A percentile compares a stretch with the other conserved stretches of the same genome.
Evolutionary conservation across 2,329 filamentous ascomycete species (phyloP).

Genomic region (Apiospora saccharicola): DNA sequence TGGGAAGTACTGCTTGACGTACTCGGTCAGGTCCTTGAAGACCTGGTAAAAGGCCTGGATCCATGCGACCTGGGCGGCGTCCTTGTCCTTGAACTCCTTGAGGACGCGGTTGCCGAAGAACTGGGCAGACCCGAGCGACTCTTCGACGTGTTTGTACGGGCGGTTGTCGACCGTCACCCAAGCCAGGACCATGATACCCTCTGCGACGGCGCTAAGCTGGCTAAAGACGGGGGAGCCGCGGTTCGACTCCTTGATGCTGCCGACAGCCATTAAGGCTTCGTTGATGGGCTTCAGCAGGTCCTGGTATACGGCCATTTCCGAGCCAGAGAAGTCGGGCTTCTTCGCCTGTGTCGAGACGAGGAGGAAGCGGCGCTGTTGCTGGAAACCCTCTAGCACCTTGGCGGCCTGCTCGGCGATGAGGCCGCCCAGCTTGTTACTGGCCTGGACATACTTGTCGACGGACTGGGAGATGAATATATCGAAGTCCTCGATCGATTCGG

Average conservation of each 20-base stretch:
- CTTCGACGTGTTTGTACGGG: conserved; percentile 85
- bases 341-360: conserved; percentile 89
- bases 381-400: conserved; percentile 71
- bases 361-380: conserved; percentile 86
- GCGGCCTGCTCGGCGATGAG: conserved; percentile 78
- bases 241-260: conserved; percentile 83
- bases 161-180: conserved; percentile 89
- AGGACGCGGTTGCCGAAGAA: conserved; percentile 95
- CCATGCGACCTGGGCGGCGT: conserved; percentile 84
- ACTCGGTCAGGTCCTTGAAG: conserved; percentile 83
- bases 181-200: conserved; percentile 86
- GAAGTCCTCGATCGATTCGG: conserved; percentile 86
- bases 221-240: conserved; percentile 77
- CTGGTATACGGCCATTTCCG: conserved; percentile 71
- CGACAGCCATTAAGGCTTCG: conserved; percentile 79
- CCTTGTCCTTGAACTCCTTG: conserved; percentile 85
- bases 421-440: conserved; percentile 80
- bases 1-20: conserved; percentile 83
- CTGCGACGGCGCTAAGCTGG: conserved; percentile 85
- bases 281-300: conserved; percentile 88
- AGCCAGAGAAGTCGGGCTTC: conserved; percentile 76
- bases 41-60: conserved; percentile 91
- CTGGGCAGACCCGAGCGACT: conserved; percentile 83
- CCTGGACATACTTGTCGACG: conserved; percentile 78
- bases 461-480: conserved; percentile 78